phyloP scores from a whole-genome alignment of 2,329 filamentous ascomycete genomes.

The Diaporthe caulivora region DNA sequence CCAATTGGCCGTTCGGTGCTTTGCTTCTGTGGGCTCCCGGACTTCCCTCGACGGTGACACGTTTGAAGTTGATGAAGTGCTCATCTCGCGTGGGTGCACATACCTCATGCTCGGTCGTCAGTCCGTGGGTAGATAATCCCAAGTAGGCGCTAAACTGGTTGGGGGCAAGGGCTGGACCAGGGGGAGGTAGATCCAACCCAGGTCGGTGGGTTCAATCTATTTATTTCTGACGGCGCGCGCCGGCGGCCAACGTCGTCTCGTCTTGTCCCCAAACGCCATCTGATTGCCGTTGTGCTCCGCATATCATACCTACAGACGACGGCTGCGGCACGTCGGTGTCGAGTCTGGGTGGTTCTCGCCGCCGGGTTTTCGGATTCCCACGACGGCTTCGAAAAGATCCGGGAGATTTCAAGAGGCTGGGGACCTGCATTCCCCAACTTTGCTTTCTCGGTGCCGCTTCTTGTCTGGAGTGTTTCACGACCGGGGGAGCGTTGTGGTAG shows the following conservation, averaged over 20 bases:
- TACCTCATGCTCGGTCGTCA: neutral
- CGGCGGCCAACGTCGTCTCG: constrained; percentile 20
- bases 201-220: constrained; percentile 19
- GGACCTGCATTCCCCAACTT: neutral
- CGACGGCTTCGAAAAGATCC: neutral
- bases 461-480: constrained; percentile 11
- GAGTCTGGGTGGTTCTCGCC: neutral
- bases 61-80: constrained; percentile 19
- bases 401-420: neutral
- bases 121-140: neutral
- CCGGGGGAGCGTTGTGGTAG: neutral
- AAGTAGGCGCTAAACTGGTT: constrained; percentile 11
- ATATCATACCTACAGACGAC: neutral
- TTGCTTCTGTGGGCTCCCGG: constrained; percentile 13
- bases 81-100: constrained; percentile 21
- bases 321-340: constrained; percentile 15
- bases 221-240: constrained; percentile 9
- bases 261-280: constrained; percentile 15
- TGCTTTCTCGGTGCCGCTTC: neutral
- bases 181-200: constrained; percentile 1
- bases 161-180: constrained; percentile 9
- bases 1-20: neutral
- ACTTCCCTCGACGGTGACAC: constrained; percentile 11
- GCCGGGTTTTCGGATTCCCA: neutral
- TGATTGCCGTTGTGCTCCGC: neutral